Conservation (phyloP, 1,139 yeast genomes). For the Yamadazyma diospyri region DNA sequence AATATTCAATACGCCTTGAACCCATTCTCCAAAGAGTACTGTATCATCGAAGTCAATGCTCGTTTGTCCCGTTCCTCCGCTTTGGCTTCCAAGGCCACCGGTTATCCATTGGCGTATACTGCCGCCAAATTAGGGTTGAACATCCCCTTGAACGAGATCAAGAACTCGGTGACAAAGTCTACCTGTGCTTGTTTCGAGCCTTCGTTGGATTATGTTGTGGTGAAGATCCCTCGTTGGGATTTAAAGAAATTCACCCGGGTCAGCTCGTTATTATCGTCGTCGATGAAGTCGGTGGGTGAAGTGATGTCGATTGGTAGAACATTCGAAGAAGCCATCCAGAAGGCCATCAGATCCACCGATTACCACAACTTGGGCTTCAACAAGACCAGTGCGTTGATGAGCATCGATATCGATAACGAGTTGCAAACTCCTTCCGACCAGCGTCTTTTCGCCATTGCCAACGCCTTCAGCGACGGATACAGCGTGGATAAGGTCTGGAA, state of each 20-base stretch:
- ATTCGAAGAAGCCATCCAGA: conserved; percentile 96
- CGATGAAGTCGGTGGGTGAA: conserved; percentile 99
- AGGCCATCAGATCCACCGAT: conserved; percentile 95
- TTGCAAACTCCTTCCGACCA: conserved; percentile 95
- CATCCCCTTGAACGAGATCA: conserved; percentile 87
- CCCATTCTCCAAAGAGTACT: conserved; percentile 90
- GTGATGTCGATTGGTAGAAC: conserved; percentile 98
- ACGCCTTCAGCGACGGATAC: conserved; percentile 82
- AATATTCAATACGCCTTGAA: conserved; percentile 96
- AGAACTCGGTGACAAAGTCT: conserved; percentile 89
- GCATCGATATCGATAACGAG: conserved; percentile 86
- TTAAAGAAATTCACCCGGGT: conserved; percentile 94
- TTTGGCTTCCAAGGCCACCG: conserved; percentile 97
- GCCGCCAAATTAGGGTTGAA: conserved; percentile 97
- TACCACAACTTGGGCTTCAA: conserved; percentile 93
- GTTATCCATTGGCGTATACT: conserved; percentile 96
- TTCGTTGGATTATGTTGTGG: conserved; percentile 94
- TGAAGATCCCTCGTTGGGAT: conserved; percentile 99
- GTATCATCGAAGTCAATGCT: conserved; percentile 97
- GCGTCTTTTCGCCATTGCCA: conserved; percentile 94
- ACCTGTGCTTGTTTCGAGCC: conserved; percentile 99
- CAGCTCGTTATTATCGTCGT: conserved; percentile 79
- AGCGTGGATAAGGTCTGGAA: conserved; percentile 90
- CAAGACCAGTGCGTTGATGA: conserved; percentile 80
- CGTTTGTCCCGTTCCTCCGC: conserved; percentile 98